Base-by-base conservation (phyloP, 1,284 basidiomycete genomes). In the Marasmius fiardii region DNA sequence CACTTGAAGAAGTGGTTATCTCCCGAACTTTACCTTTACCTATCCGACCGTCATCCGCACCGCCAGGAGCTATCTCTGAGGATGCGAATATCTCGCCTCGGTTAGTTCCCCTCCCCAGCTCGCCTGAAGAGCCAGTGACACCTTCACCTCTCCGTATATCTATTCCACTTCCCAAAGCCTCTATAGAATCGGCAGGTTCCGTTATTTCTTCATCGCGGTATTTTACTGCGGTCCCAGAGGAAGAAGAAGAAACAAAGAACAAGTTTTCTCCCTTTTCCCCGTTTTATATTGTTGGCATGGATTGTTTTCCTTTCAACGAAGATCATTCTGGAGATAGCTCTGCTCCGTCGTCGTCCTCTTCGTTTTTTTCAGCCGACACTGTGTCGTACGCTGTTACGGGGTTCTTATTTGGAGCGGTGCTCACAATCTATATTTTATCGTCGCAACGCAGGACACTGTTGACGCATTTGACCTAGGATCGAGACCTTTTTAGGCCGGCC, bases 301-400 rank as follows among this genome's bases (percentile, higher is more conserved):
- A 49, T 31, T 49, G 33, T 33, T 49, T 49, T 20, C 47, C 44
- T 44, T 12, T 16, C n/a, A 33, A 41, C 3, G 21, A 26, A 37
- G 23, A 28, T 31, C 12, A 45, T 31, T 18, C 23, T 3, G 56
- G 51, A 18, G 49, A 54, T 51, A 6, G 31, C 21, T 23, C 31
- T 35, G 43, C 51, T 24, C 53, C 23, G 52, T 47, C 48, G 57
- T 52, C 43, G 64, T 65, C 34, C 64, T 33, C 65, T 51, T 69
- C 67, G 34, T 62, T 74, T 18, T 41, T 41, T n/a, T 18, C n/a
- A n/a, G 52, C 66, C 10, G 78, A 78, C 50, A 77, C 73, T 16
- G 74, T 78, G 4, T 79, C 80, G 28, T 81, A 75, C 61, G 63
- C 82, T 18, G 71, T 81, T 31, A 80, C 80, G 10, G 81, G 82